Base-by-base conservation (phyloP, 495 filamentous ascomycete species). In the Sporormia fimetaria region DNA sequence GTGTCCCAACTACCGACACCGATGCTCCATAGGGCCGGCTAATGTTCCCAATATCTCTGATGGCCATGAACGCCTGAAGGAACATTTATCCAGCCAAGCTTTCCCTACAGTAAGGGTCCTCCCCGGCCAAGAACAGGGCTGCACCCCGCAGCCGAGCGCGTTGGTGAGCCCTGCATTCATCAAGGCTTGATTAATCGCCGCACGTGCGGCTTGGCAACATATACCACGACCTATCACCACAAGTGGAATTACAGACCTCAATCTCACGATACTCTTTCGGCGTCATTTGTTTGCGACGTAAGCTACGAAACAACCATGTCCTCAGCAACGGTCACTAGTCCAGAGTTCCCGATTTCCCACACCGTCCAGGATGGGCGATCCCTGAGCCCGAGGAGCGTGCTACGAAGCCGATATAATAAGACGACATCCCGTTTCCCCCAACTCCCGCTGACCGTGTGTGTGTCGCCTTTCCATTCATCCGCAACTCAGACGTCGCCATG, bases 1-100 rank as follows among this genome's bases (percentile, higher is more conserved):
- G 39, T 42, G 33, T 49, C 46, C 46, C 39, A 49, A 49, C 40
- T 49, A 49, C 46, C 46, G 46, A 43, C 25, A 6, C 26, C 27
- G 21, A 9, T 6, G 21, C 37, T 42, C 38, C 45, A 42, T 42
- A 40, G 27, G 25, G 17, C 46, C 46, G 46, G 46, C 26, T 49
- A 43, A 49, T 49, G 11, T 24, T 39, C 37, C 38, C 30, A 40
- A 37, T 37, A 22, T 41, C 37, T 16, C 3, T 10, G 7, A 15
- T 8, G 3, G 17, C 8, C 4, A 26, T 37, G 14, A 6, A 7
- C 26, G 21, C 39, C 40, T 26, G 18, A 37, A 7, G 11, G 4
- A 18, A 21, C 16, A 24, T 37, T 44, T 49, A 49, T 31, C 40
- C 39, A 33, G 28, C 35, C 40, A 49, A 42, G 45, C 18, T 42